Base-by-base conservation (phyloP, 371 early-diverging fungal species). In the Nematocida ironsii region DNA sequence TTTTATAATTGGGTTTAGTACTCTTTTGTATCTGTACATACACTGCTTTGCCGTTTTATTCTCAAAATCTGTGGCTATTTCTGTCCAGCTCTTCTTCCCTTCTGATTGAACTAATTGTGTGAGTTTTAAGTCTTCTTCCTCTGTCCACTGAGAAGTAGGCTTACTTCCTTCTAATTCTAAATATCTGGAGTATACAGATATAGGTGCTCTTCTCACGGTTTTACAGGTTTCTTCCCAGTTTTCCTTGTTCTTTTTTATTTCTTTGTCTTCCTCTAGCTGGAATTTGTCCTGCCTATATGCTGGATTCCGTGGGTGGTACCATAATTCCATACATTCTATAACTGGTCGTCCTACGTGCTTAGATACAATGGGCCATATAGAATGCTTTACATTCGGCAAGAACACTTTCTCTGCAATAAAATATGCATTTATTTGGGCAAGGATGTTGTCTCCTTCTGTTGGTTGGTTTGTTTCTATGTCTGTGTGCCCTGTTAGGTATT, bases 81-180 rank as follows among this genome's bases (percentile, higher is more conserved):
- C 58, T n/a, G 70, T 72, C 83, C 83, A 83, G 54, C 45, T 54
- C 39, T 73, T 40, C 40, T 61, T 50, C 70, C 93, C 94, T 75
- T 92, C 87, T 73, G 90, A 90, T 78, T 91, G 91, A 58, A 94
- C 92, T 1, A 94, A 93, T 73, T 91, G 85, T 68, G 92, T 90
- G 42, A 94, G 86, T 62, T 91, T 84, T 16, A 73, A 82, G 57
- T 90, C 90, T 84, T 94, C 93, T 45, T 89, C 89, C 1, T 92
- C 92, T 40, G 91, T 92, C 94, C 94, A 94, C 87, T 91, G 91
- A 57, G 91, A 89, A 18, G 88, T 56, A 52, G 57, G 39, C 54
- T 47, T 7, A 20, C 67, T 47, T 55, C 62, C 70, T 20, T 48
- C 52, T 48, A 71, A 62, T 20, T 70, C 75, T 39, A 68, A 52